Conservation (phyloP, 208 protist genomes). For the Herpetomonas muscarum region DNA sequence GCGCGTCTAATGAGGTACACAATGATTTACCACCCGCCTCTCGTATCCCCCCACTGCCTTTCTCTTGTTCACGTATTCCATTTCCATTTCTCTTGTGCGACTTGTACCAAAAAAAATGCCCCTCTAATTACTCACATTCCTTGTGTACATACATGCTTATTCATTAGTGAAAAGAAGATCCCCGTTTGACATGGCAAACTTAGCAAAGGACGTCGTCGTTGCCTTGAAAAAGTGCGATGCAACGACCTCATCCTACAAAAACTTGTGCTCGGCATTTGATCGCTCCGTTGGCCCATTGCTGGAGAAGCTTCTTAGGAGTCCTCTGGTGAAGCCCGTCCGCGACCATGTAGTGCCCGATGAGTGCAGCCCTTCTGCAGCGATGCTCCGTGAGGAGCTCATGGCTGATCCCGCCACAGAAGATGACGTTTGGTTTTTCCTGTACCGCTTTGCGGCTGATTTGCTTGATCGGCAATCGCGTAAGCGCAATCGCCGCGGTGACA, state of each 20-base stretch:
- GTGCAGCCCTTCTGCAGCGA: conserved; percentile 45
- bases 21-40: no score
- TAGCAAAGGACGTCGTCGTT: background rate
- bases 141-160: background rate
- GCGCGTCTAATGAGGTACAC: no score
- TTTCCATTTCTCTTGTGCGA: no score
- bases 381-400: conserved; percentile 44
- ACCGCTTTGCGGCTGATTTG: conserved; percentile 34
- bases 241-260: background rate
- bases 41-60: no score
- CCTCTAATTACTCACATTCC: no score
- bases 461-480: conserved; percentile 49
- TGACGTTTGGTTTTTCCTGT: conserved; percentile 81
- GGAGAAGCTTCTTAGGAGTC: conserved; percentile 34
- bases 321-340: conserved; percentile 38
- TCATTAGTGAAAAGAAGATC: no score
- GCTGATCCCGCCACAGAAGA: conserved; percentile 21
- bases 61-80: no score
- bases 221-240: conserved; percentile 5
- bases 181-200: no score
- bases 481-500: conserved; percentile 26
- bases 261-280: conserved; percentile 7
- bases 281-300: conserved; percentile 29
- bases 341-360: conserved; percentile 68
- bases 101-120: no score